Evolutionary conservation across 495 filamentous ascomycete genomes (phyloP).

Genomic region (Hypoxylon intermedium): DNA sequence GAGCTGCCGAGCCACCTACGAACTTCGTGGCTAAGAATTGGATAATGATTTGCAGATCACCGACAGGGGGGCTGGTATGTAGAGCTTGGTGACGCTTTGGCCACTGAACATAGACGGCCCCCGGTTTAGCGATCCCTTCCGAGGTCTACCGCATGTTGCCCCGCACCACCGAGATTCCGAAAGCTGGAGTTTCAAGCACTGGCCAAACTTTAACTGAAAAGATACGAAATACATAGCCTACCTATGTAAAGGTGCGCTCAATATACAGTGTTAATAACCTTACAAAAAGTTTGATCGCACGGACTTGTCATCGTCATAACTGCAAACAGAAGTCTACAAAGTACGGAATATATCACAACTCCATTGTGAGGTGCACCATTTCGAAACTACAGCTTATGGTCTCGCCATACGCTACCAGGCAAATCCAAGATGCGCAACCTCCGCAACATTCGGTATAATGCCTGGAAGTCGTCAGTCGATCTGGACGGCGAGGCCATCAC

Average conservation of each 20-base stretch:
- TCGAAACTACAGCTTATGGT: slow-evolving; percentile 1
- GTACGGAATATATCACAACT: slow-evolving; percentile 15
- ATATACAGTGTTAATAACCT: slow-evolving; percentile 15
- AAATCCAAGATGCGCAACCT: slow-evolving; percentile 75
- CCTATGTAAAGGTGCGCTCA: background rate
- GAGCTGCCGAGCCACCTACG: slow-evolving; percentile 4
- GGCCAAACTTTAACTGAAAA: slow-evolving; percentile 15
- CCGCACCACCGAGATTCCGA: slow-evolving; percentile 20
- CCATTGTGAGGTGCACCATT: background rate
- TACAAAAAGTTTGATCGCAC: slow-evolving; percentile 26
- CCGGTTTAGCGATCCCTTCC: slow-evolving; percentile 9
- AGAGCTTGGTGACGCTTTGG: slow-evolving; percentile 30
- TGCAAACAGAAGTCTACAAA: slow-evolving; percentile 21
- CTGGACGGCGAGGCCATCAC: slow-evolving; percentile 56
- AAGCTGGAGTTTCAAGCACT: too few relatives aligned
- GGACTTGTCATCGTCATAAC: slow-evolving; percentile 20
- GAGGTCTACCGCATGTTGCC: slow-evolving; percentile 25
- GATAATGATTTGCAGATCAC: slow-evolving; percentile 26
- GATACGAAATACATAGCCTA: background rate
- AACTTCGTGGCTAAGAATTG: slow-evolving; percentile 23
- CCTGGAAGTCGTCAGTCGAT: slow-evolving; percentile 60
- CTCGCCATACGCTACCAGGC: background rate
- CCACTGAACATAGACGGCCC: slow-evolving; percentile 15
- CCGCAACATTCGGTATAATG: slow-evolving; percentile 70
- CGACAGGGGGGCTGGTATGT: slow-evolving; percentile 13